Conservation (phyloP, 768 basidiomycete species). For the Dacryopinax primogenitus region DNA sequence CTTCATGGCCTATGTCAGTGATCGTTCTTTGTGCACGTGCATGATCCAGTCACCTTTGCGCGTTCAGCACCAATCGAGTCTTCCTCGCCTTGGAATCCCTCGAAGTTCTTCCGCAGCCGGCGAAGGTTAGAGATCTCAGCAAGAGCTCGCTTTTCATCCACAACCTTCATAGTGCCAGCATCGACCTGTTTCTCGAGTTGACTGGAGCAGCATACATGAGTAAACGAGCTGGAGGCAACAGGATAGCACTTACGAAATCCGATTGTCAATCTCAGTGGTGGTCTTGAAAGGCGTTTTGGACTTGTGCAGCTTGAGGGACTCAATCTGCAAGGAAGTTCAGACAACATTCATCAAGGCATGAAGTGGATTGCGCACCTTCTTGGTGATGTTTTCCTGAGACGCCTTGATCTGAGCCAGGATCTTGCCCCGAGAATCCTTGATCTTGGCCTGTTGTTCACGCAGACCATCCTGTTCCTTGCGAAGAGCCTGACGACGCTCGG, state of each 20-base stretch:
- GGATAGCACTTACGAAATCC: slow-evolving; percentile 52
- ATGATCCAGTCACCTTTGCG: slow-evolving; percentile 24
- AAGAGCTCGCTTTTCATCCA: slow-evolving; percentile 91
- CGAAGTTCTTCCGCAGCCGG: slow-evolving; percentile 60
- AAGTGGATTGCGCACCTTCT: slow-evolving; percentile 46
- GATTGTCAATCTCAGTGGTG: slow-evolving; percentile 73
- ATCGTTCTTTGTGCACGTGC: neutral
- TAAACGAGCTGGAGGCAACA: slow-evolving; percentile 11
- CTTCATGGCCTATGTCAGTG: neutral
- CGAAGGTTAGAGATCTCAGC: slow-evolving; percentile 67
- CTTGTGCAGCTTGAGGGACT: slow-evolving; percentile 70
- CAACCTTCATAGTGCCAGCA: slow-evolving; percentile 79
- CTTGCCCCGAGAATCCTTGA: slow-evolving; percentile 58
- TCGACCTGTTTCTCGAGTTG: slow-evolving; percentile 82
- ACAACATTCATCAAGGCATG: slow-evolving; percentile 1
- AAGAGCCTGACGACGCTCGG: slow-evolving; percentile 59
- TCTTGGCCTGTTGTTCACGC: slow-evolving; percentile 62
- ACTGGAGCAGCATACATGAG: slow-evolving; percentile 30
- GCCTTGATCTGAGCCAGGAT: slow-evolving; percentile 64
- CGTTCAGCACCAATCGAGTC: slow-evolving; percentile 71
- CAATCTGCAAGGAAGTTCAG: slow-evolving; percentile 40
- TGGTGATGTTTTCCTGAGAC: slow-evolving; percentile 62
- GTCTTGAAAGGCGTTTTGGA: slow-evolving; percentile 66
- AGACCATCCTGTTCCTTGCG: slow-evolving; percentile 70
- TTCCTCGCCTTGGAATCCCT: slow-evolving; percentile 68